Conservation (phyloP, 768 basidiomycete genomes). For the Tephrocybe sp. region DNA sequence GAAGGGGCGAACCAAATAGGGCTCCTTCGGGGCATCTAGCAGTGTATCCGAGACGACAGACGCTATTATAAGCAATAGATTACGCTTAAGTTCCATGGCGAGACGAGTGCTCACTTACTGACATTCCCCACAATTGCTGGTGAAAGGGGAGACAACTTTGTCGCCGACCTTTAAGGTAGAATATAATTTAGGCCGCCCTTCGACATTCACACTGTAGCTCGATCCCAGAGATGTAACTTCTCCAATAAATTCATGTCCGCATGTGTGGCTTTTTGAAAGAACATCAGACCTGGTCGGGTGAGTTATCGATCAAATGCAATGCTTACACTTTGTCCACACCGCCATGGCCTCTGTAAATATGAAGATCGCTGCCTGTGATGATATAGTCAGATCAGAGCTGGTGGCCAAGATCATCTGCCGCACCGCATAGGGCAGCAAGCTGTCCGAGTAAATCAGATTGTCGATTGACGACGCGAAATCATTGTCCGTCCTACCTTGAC, state of each 20-base stretch:
- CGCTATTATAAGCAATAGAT: constrained; percentile 35
- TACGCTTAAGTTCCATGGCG: not conserved
- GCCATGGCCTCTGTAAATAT: constrained; percentile 69
- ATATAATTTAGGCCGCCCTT: constrained; percentile 62
- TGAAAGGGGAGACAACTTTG: constrained; percentile 80
- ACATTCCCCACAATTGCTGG: constrained; percentile 84
- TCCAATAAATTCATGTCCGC: constrained; percentile 80
- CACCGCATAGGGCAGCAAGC: constrained; percentile 69
- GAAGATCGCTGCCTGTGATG: constrained; percentile 63
- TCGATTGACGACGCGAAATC: not conserved
- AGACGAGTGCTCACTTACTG: constrained; percentile 46
- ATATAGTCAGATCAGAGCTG: not conserved
- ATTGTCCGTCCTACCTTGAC: constrained; percentile 50
- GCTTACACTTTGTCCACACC: constrained; percentile 53
- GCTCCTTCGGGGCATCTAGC: constrained; percentile 61
- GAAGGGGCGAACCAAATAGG: constrained; percentile 65
- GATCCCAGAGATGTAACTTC: constrained; percentile 67
- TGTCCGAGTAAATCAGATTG: constrained; percentile 21
- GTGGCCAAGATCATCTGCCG: constrained; percentile 4
- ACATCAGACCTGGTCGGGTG: not conserved
- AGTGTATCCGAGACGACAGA: constrained; percentile 73
- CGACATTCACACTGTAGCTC: constrained; percentile 42
- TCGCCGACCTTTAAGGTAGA: constrained; percentile 67
- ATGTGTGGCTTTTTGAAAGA: constrained; percentile 46
- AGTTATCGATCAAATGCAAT: not conserved